Base-by-base conservation (phyloP, 306 rosid species). In the Carpinus fangiana region DNA sequence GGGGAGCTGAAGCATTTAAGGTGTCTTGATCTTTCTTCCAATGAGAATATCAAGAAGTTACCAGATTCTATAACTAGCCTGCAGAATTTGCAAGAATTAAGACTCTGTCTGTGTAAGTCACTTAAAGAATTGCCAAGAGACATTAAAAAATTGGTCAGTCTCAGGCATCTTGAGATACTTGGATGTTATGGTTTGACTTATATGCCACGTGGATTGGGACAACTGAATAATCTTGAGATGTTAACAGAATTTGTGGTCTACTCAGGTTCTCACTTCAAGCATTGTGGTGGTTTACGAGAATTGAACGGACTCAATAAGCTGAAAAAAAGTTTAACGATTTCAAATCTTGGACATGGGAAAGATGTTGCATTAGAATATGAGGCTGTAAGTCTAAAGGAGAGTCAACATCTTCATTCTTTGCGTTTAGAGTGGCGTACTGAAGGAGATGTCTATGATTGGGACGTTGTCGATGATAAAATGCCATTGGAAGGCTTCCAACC, bases 81-180 rank as follows among this genome's bases (percentile, higher is more conserved):
- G 12, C 77, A 18, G 0, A 54, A 73, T 38, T 73, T 73, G 53
- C 36, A 73, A 1, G 41, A 23, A 23, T 23, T 23, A 23, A 23
- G 26, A 23, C 26, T 23, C 26, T 23, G n/a, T 23, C 1, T 23
- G 26, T 23, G 26, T 23, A 23, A 23, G 26, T 23, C 26, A 23
- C 26, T 23, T 23, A 23, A 23, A 23, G 26, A 23, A 23, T 36
- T 83, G 55, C 83, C 83, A 0, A 70, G 56, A 23, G 41, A 70
- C 7, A 41, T 83, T 2, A 1, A 5, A 2, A 9, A 21, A 2
- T n/a, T 60, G 62, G 36, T 59, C 23, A 74, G 52, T 10, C 69
- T 78, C 3, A 74, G 41, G 18, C 77, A 78, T 81, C 80, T 87
- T 38, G 13, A 26, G 10, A 17, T 72, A 7, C 26, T 23, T 78